A percentile compares a stretch with the other conserved stretches of the same genome.
Conservation (phyloP, 2,329 filamentous ascomycete genomes). For the Aspergillus sp. region DNA sequence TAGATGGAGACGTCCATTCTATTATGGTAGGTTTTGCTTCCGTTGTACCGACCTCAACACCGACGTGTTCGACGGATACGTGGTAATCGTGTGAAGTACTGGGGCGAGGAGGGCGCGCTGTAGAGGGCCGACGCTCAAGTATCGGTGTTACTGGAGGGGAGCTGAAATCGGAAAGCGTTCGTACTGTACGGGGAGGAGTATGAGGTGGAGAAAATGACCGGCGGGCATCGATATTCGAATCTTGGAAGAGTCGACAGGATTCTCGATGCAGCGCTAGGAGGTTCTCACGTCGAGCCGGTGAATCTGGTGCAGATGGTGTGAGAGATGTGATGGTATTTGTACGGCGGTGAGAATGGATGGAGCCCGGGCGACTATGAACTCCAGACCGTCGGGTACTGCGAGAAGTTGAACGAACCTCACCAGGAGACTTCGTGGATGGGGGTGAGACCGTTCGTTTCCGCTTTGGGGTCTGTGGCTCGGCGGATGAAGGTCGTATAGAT, state of each 20-base stretch:
- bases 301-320: constrained; percentile 24
- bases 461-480: constrained; percentile 15
- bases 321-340: constrained; percentile 24
- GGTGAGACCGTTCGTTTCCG: constrained; percentile 28
- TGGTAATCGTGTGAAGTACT: not conserved
- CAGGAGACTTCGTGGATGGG: constrained; percentile 25
- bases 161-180: constrained; percentile 14
- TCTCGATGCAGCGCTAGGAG: constrained; percentile 41
- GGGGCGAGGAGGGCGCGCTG: constrained; percentile 5
- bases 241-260: constrained; percentile 42
- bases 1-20: constrained; percentile 48
- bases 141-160: constrained; percentile 18
- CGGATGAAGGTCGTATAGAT: not conserved
- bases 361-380: constrained; percentile 28
- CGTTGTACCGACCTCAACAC: constrained; percentile 6
- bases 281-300: constrained; percentile 31
- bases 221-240: constrained; percentile 7
- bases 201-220: constrained; percentile 8
- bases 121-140: constrained; percentile 2
- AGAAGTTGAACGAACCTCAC: constrained; percentile 33
- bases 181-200: constrained; percentile 3
- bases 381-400: constrained; percentile 32
- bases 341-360: constrained; percentile 30
- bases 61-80: not conserved
- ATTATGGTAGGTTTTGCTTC: constrained; percentile 41